Percentiles rank a stretch among this genome's conserved stretches.
Conservation (phyloP, 2,329 filamentous ascomycete genomes). For the Penicillium sp. region DNA sequence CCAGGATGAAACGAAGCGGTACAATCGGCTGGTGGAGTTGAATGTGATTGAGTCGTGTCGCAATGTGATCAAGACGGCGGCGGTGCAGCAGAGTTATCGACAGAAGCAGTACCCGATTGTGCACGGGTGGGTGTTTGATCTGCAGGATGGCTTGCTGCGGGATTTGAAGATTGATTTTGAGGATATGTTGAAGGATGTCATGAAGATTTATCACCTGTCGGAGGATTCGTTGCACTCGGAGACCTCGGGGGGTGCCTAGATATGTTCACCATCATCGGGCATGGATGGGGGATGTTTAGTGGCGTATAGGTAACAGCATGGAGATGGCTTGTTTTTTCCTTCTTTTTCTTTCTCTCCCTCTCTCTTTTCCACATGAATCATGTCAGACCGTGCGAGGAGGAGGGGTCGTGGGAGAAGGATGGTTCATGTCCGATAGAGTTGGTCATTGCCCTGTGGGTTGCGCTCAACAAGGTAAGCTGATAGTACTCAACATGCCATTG, state of each 20-base stretch:
- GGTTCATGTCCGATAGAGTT: too few relatives aligned
- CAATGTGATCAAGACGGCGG: slow-evolving; percentile 45
- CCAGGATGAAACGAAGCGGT: slow-evolving; percentile 14
- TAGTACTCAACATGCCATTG: too few relatives aligned
- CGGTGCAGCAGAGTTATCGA: slow-evolving; percentile 53
- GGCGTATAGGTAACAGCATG: too few relatives aligned
- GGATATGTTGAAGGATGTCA: slow-evolving; percentile 42
- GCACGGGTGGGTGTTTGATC: slow-evolving; percentile 68
- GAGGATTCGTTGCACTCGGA: background rate
- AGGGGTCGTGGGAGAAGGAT: too few relatives aligned
- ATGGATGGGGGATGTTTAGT: too few relatives aligned
- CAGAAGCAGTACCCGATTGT: slow-evolving; percentile 62
- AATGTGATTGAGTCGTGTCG: slow-evolving; percentile 28
- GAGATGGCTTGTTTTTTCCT: too few relatives aligned
- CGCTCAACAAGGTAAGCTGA: too few relatives aligned
- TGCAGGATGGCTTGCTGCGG: slow-evolving; percentile 60
- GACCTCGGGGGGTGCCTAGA: background rate
- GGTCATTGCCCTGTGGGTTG: too few relatives aligned
- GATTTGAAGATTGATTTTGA: slow-evolving; percentile 60
- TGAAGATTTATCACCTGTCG: slow-evolving; percentile 16
- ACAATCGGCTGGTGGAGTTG: slow-evolving; percentile 25
- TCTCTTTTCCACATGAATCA: too few relatives aligned
- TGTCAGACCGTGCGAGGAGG: too few relatives aligned
- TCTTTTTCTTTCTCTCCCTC: too few relatives aligned
- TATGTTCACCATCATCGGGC: background rate